Percentiles rank a stretch among this genome's conserved stretches.
Evolutionary conservation across 1,284 basidiomycete species (phyloP).

Genomic region (Ganoderma leucocontextum): DNA sequence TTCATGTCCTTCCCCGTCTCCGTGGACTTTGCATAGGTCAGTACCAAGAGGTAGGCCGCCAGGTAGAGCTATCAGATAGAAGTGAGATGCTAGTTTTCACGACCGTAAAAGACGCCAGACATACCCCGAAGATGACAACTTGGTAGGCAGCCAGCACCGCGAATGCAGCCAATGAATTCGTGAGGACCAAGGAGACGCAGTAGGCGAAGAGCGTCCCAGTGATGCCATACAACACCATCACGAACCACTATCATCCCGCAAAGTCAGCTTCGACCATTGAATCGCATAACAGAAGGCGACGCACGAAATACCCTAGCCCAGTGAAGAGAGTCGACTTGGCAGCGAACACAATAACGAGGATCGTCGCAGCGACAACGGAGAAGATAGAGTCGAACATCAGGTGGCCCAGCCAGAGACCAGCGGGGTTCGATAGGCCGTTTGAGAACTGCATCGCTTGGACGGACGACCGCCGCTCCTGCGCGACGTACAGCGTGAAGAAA

Average conservation of each 20-base stretch:
- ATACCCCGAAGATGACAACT: conserved; percentile 73
- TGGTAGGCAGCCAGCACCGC: conserved; percentile 80
- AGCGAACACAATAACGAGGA: conserved; percentile 72
- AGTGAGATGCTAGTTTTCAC: too few relatives aligned
- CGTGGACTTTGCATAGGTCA: conserved; percentile 74
- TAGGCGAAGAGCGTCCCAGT: conserved; percentile 75
- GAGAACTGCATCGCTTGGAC: conserved; percentile 84
- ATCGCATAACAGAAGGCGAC: conserved; percentile 35
- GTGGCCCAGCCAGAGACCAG: conserved; percentile 83
- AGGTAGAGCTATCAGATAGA: conserved; percentile 60
- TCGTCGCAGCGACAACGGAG: conserved; percentile 62
- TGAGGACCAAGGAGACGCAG: conserved; percentile 66
- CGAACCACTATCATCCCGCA: conserved; percentile 62
- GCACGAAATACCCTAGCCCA: conserved; percentile 71
- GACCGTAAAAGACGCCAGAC: conserved; percentile 29
- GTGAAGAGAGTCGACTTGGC: conserved; percentile 68
- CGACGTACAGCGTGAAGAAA: conserved; percentile 81
- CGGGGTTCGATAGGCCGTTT: conserved; percentile 77
- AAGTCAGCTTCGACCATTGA: background rate
- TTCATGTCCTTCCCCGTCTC: conserved; percentile 62
- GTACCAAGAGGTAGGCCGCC: conserved; percentile 69
- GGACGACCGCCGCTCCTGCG: conserved; percentile 69
- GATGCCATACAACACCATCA: conserved; percentile 77
- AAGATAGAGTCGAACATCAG: conserved; percentile 77
- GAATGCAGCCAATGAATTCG: conserved; percentile 78